Base-by-base conservation (phyloP, 768 basidiomycete species). In the Terana coerulea region DNA sequence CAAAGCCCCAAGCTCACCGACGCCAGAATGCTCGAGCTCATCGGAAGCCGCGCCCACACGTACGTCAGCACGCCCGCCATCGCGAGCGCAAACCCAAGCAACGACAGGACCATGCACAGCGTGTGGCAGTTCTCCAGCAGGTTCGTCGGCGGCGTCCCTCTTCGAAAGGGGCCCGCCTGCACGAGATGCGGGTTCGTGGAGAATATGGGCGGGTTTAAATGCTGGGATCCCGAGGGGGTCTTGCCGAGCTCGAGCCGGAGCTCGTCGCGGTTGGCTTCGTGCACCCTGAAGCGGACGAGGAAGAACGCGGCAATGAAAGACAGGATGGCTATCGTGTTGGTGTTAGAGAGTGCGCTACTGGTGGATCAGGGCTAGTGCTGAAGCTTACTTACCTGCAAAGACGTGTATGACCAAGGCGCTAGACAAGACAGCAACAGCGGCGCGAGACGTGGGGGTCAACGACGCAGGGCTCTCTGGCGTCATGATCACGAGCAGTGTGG, bases 231-330 rank as follows among this genome's bases (percentile, higher is more conserved):
- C 14, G 34, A 8, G 34, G 14, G 2, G 34, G 31, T 9, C n/a
- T 8, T 14, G 17, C 8, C 17, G 34, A 41, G 37, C 29, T n/a
- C 19, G 11, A 36, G 33, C 17, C 53, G 54, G 29, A 47, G 42
- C 43, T 43, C 39, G 17, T 54, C 59, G 17, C 53, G 21, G 24
- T 49, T 49, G 14, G 34, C 34, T 8, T 35, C 34, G 17, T 17
- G 34, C 4, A 35, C 34, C 14, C 34, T 12, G 34, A 14, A 35
- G 14, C 34, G 34, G 4, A 35, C 34, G 14, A 35, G 34, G 8
- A 35, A 71, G 64, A 81, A 81, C 19, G 78, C 76, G 2, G 70
- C 79, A 43, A 78, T 60, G 62, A 83, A 82, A 2, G 82, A 71
- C 4, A 76, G 55, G 19, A 74, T 64, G n/a, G 74, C 75, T 35